Base-by-base conservation (phyloP, 2,329 filamentous ascomycete genomes). In the Aspergillus candidus region DNA sequence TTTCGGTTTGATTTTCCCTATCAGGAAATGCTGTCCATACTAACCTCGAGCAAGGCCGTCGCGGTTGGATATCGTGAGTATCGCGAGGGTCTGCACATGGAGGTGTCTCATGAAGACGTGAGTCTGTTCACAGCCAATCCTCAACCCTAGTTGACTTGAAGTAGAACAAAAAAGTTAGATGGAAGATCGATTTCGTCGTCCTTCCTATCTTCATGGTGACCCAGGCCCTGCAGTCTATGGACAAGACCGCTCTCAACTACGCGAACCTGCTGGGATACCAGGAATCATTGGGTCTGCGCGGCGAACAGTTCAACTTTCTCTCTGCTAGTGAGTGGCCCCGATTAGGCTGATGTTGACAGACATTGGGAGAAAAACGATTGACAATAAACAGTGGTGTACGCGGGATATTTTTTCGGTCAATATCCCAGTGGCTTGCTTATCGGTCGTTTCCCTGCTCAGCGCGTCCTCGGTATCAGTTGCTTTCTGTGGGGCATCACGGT, bases 391-490 rank as follows among this genome's bases (percentile, higher is more conserved):
- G 47, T 49, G 47, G 43, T 49, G 13, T 49, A 49, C 29, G 47
- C 43, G 3, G 47, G 47, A 10, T 49, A 49, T 33, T 46, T 46
- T 36, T 49, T 49, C 27, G 47, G 47, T 6, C 47, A 49, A 38
- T 49, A 49, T 30, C 47, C 47, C 4, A 43, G 47, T 34, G 47
- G 47, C 5, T 49, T 43, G 47, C 47, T 49, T 2, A 32, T 49
- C 4, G 47, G 47, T 10, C 39, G 47, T 15, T 49, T 49, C 40
- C 47, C 47, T 13, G 47, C 47, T 7, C 47, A 49, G 27, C 47
- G 48, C 10, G 42, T 50, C 7, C 35, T 50, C 4, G 44, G 41
- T 2, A 2, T 48, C 2, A 48, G 48, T 14, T 48, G 45, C 13
- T 32, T 50, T 1, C 11, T 50, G 4, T 50, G 48, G 48, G 48